Base-by-base conservation (phyloP, 2,329 filamentous ascomycete species). In the Fusarium sp. region DNA sequence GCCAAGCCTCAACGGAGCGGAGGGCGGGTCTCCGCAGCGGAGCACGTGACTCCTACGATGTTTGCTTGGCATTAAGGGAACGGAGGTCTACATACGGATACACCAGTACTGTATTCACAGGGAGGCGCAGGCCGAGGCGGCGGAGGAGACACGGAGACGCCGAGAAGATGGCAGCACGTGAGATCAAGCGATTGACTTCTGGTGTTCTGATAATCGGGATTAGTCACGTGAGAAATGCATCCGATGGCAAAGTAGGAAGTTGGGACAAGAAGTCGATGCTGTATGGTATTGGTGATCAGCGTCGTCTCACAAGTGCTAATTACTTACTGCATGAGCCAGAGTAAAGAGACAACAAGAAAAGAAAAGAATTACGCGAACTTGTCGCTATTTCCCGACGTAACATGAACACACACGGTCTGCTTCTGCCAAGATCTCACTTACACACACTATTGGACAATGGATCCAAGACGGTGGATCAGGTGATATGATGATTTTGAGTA, bases 21-120 rank as follows among this genome's bases (percentile, higher is more conserved):
- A 56, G 50, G 55, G 59, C 56, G 68, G 56, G 32, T 34, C 47
- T 25, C 60, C 60, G 66, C 48, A 42, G 70, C 72, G 72, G 70
- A 67, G 61, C 72, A 74, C 72, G 72, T 74, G 72, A 74, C 68
- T 66, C 49, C 56, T 66, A 65, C 28, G 59, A 68, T 56, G n/a
- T 68, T 32, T 20, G 49, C 64, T 63, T 62, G 56, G 57, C 53
- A 40, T 51, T 11, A 18, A 37, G 30, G 41, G 25, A 48, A 55
- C 54, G 63, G 67, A 71, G 49, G 47, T 43, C 42, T 45, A 49
- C 13, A 42, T 45, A n/a, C n/a, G n/a, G n/a, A n/a, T n/a, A 51
- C 16, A 42, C n/a, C 34, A 37, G 10, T 37, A 37, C 18, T n/a
- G 18, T n/a, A 37, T n/a, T 37, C 34, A 37, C 34, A n/a, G 40